Conservation (phyloP, 2,329 filamentous ascomycete genomes). For the Juglanconis oblonga region DNA sequence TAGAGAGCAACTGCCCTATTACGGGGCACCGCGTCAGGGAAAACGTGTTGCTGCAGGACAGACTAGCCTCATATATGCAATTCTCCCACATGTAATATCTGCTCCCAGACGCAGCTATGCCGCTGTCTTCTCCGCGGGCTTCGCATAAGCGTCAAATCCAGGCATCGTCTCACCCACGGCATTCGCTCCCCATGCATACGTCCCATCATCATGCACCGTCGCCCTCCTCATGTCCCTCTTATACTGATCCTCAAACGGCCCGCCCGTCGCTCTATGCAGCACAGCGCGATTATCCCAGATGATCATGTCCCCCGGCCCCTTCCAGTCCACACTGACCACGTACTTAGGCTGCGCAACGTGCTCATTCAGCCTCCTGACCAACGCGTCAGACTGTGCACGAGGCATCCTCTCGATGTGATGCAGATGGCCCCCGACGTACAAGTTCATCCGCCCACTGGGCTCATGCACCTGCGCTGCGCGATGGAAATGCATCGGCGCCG, state of each 20-base stretch:
- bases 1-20: too few species aligned
- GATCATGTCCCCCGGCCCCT: constrained; percentile 46
- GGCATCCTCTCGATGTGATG: constrained; percentile 45
- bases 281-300: constrained; percentile 59
- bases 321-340: constrained; percentile 44
- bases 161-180: constrained; percentile 21
- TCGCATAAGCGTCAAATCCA: constrained; percentile 19
- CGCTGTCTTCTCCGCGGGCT: neutral
- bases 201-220: constrained; percentile 48
- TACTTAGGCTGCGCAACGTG: constrained; percentile 49
- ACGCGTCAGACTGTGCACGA: constrained; percentile 29
- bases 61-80: neutral
- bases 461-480: constrained; percentile 50
- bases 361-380: constrained; percentile 39
- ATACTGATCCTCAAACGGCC: constrained; percentile 45
- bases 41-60: too few species aligned
- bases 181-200: constrained; percentile 37
- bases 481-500: constrained; percentile 41
- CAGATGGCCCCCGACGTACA: constrained; percentile 52
- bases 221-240: constrained; percentile 53
- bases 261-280: constrained; percentile 50
- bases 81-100: too few species aligned
- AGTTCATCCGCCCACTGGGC: constrained; percentile 46
- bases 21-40: too few species aligned
- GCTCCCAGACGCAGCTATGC: neutral